Conservation (phyloP, 108 stramenopile genomes). For the Cyclotella cryptica region DNA sequence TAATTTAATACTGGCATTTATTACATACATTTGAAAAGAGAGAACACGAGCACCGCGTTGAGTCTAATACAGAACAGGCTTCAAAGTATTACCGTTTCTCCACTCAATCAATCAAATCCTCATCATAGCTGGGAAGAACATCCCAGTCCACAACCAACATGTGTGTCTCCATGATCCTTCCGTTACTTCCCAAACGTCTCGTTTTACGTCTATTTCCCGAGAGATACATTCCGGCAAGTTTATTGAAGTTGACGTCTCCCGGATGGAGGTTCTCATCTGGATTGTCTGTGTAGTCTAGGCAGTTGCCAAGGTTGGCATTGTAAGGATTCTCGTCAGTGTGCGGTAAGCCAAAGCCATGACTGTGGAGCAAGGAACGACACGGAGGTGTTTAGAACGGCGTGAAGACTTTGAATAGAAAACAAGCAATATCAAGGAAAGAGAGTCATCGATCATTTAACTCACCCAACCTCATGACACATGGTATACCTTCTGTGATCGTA, state of each 20-base stretch:
- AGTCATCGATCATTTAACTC: constrained; percentile 1
- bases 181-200: constrained; percentile 12
- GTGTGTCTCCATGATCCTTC: constrained; percentile 26
- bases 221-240: constrained; percentile 60
- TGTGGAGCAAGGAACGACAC: neutral
- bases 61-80: no score
- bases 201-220: constrained; percentile 12
- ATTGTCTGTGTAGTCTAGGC: constrained; percentile 77
- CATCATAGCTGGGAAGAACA: neutral
- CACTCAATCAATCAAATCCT: neutral
- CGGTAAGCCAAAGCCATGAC: constrained; percentile 79
- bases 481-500: constrained; percentile 50
- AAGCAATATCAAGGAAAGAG: neutral
- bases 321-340: constrained; percentile 84
- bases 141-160: constrained; percentile 11
- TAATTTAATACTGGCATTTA: no score
- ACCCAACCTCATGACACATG: constrained; percentile 48
- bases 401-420: neutral
- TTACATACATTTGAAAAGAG: no score
- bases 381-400: neutral
- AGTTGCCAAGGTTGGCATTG: constrained; percentile 71
- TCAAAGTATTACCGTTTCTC: neutral
- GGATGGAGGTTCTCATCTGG: constrained; percentile 66
- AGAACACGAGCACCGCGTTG: no score
- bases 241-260: constrained; percentile 61